Conservation (phyloP, 2,329 filamentous ascomycete species). For the Apiospora marii region DNA sequence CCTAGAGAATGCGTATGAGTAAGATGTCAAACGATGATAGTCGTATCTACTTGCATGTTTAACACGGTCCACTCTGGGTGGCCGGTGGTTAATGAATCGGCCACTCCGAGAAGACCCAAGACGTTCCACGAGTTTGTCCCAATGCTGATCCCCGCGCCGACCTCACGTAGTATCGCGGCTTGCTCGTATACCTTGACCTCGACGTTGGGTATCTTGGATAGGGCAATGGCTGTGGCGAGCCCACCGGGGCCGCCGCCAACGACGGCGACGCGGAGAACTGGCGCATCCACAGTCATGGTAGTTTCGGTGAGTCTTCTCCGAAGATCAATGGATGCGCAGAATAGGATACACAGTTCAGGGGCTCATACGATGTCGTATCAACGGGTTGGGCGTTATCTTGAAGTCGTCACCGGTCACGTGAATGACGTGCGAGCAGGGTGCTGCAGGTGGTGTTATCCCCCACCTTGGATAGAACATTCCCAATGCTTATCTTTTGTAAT, state of each 20-base stretch:
- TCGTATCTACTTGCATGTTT: conserved; percentile 34
- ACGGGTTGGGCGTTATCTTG: conserved; percentile 23
- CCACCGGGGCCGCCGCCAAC: conserved; percentile 38
- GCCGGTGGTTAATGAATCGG: conserved; percentile 40
- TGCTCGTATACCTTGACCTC: conserved; percentile 54
- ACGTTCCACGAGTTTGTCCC: conserved; percentile 56
- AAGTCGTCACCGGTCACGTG: conserved; percentile 40
- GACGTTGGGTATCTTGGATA: conserved; percentile 50
- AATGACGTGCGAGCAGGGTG: conserved; percentile 36
- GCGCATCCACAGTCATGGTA: conserved; percentile 35
- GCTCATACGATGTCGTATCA: neutral
- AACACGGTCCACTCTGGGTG: conserved; percentile 37
- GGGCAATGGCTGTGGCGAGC: conserved; percentile 53
- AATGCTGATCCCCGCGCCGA: conserved; percentile 56
- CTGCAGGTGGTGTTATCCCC: neutral
- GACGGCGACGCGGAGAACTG: conserved; percentile 35
- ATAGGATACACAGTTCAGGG: neutral
- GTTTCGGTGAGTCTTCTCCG: neutral
- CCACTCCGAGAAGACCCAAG: conserved; percentile 53
- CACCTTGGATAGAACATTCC: neutral
- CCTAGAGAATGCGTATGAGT: conserved; percentile 27
- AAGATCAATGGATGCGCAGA: neutral
- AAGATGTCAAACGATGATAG: neutral
- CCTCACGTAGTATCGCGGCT: conserved; percentile 52
- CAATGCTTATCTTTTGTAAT: neutral